Evolutionary conservation across 2,329 filamentous ascomycete genomes (phyloP), one percentile per base, ranked within the genome.

Genomic region (Metarhizium brunneum): DNA sequence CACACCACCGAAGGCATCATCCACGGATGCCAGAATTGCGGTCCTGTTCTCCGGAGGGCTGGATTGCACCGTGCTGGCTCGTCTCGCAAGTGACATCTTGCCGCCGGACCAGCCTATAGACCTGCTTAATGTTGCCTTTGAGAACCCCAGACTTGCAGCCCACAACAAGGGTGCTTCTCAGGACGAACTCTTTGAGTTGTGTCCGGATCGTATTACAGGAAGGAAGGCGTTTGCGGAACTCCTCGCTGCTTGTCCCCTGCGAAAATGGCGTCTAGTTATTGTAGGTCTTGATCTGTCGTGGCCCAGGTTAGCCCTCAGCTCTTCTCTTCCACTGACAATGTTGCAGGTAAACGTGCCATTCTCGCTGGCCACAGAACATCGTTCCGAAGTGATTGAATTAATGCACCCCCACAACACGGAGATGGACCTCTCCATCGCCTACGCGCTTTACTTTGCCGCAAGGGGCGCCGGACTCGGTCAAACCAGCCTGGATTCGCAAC

Each of bases 361-460:
- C 66, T 67, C 76, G 6, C 88, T 95, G 63, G 88, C 86, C 0
- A 67, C 85, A 47, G 76, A 78, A 2, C 88, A 95, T 63, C 83
- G 89, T 58, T 65, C 78, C 3, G 79, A 78, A 30, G 81, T 99
- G 20, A 80, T 92, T 42, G 79, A 82, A 2, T 76, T 99, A 18
- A 96, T 99, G 68, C 79, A 87, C 62, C 94, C 94, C 0, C 94
- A 99, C 70, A 92, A 96, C 62, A 99, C 94, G 0, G 94, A 99
- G 71, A 99, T 99, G 94, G 94, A 99, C 65, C 77, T 99, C 1
- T 99, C 94, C 3, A 99, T 99, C 63, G 88, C 89, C 0, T 87
- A 82, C 63, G 94, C 94, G 0, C 77, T 99, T n/a, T 97, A 96
- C 69, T 99, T 99, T 73, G 91, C 94, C 6, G 86, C 92, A 0